Evolutionary conservation across 2,329 filamentous ascomycete genomes (phyloP).

Genomic region (Endothia cerciana): DNA sequence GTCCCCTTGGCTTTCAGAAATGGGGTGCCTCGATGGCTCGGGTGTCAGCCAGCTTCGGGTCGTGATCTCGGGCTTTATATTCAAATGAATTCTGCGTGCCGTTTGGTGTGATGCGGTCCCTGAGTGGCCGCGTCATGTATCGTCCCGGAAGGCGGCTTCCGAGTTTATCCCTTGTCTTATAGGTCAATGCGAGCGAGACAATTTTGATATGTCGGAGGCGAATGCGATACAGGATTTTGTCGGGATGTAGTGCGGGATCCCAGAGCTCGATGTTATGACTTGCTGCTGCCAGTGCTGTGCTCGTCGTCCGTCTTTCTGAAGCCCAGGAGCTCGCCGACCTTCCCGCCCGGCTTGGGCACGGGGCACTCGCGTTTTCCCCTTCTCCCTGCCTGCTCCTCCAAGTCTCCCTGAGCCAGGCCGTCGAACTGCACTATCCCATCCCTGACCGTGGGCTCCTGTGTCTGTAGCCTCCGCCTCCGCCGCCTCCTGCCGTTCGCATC

Average conservation of each 20-base stretch:
- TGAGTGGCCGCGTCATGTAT: neutral
- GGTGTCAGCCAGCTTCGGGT: neutral
- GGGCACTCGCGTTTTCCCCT: slow-evolving; percentile 76
- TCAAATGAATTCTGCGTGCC: neutral
- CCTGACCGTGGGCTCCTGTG: slow-evolving; percentile 30
- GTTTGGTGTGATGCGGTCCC: too few relatives aligned
- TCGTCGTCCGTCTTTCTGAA: slow-evolving; percentile 53
- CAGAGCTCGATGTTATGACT: slow-evolving; percentile 3
- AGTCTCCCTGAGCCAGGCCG: slow-evolving; percentile 44
- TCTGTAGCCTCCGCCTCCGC: slow-evolving; percentile 41
- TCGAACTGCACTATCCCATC: slow-evolving; percentile 51
- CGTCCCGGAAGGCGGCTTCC: neutral
- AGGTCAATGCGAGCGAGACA: neutral
- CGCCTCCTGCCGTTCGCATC: slow-evolving; percentile 51
- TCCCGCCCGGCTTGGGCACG: slow-evolving; percentile 83
- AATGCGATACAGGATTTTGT: neutral
- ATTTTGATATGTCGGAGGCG: neutral
- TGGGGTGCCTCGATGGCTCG: neutral
- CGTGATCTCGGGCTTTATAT: neutral
- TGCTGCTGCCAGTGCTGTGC: neutral
- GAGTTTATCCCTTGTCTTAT: neutral
- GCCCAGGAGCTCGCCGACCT: slow-evolving; percentile 58
- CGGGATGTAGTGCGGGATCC: neutral
- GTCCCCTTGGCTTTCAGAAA: too few relatives aligned
- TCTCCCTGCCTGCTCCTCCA: slow-evolving; percentile 44